phyloP scores from a whole-genome alignment of 192 early-diverging fungal genomes.

The Coemansia sp. region DNA sequence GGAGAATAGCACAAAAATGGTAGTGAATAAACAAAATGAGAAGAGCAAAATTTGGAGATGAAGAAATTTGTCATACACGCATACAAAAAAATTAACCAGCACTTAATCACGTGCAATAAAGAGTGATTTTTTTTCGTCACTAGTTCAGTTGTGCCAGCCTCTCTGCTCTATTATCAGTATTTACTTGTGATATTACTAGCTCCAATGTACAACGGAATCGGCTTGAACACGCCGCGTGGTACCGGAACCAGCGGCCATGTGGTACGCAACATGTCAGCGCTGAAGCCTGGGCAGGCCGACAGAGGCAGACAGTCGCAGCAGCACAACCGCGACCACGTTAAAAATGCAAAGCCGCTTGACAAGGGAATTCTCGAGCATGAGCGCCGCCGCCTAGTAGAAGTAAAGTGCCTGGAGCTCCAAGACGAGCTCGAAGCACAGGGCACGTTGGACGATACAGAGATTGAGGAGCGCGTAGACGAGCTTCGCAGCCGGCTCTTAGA shows the following conservation, averaged over 20 bases:
- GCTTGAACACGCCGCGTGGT: slow-evolving; percentile 73
- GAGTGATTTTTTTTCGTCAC: neutral
- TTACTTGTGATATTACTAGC: neutral
- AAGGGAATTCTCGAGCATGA: slow-evolving; percentile 75
- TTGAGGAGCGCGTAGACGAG: slow-evolving; percentile 63
- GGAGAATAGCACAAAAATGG: neutral
- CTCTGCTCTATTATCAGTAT: neutral
- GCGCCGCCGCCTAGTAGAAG: slow-evolving; percentile 81
- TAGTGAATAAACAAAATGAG: neutral
- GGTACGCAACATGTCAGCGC: slow-evolving; percentile 78
- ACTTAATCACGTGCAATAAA: neutral
- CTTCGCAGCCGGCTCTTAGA: slow-evolving; percentile 60
- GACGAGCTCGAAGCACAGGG: slow-evolving; percentile 77
- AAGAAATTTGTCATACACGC: neutral
- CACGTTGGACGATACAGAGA: slow-evolving; percentile 57
- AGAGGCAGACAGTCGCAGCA: slow-evolving; percentile 1
- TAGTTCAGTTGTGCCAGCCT: neutral
- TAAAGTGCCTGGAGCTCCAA: slow-evolving; percentile 79
- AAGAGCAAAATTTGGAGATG: neutral
- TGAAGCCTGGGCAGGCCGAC: slow-evolving; percentile 66
- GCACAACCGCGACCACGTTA: slow-evolving; percentile 46
- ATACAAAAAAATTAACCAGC: neutral
- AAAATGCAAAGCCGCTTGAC: slow-evolving; percentile 35
- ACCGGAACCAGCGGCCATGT: slow-evolving; percentile 97
- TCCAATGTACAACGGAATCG: slow-evolving; percentile 77